Base-by-base conservation (phyloP, 352 stramenopile species). In the Lagenidium giganteum region DNA sequence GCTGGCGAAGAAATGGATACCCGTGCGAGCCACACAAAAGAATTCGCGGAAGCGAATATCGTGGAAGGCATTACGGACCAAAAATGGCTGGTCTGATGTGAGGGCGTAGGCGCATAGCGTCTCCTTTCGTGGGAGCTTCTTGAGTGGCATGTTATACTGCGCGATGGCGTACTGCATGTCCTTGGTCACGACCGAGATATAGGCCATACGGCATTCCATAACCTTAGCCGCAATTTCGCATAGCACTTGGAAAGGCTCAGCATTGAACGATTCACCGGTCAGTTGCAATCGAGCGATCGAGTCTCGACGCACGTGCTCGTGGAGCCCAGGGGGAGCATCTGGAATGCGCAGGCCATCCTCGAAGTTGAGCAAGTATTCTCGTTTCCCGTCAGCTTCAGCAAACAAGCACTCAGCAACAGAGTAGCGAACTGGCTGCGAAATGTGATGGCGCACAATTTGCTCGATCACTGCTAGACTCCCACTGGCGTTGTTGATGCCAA, bases 1-100 rank as follows among this genome's bases (percentile, higher is more conserved):
- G 30, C 57, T 67, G 26, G 57, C 57, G 49, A 63, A 68, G 36
- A 71, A 71, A 27, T 49, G 38, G 40, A 71, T 50, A 11, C 52
- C 47, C 5, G 41, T 42, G 22, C 57, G 52, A 33, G 57, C 50
- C 14, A 68, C 54, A 30, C 43, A 68, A 24, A 63, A 67, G 26
- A 68, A 65, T 18, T 65, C 47, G n/a, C 57, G 48, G 57, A 68
- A 68, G 25, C 61, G 61, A 21, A 67, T 32, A 38, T 68, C 61
- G 35, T 63, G 57, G 21, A 55, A 28, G 5, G 61, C 41, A 30
- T 70, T 61, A 26, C 52, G 56, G 23, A 70, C 57, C 22, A 70
- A 47, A 22, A 67, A 67, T 16, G 61, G 61, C 24, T 34, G 34
- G 29, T 70, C 56, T 22, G 41, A 56, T 8, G 56, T 67, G 24